Base-by-base conservation (phyloP, 352 stramenopile species). In the Globisporangium orthogonon region DNA sequence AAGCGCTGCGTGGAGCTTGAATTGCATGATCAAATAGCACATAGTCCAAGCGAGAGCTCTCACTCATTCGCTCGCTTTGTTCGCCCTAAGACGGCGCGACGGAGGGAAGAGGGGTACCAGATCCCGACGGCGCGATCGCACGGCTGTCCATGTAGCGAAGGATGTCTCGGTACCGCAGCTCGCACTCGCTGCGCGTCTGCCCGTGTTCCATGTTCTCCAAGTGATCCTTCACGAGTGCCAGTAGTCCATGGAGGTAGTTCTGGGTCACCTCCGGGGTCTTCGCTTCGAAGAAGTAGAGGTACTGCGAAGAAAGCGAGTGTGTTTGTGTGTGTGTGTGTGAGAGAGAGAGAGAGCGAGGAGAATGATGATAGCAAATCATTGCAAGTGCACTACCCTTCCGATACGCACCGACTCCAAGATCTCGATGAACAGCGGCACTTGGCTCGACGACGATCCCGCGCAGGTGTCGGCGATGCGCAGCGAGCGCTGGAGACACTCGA, bases 401-500 rank as follows among this genome's bases (percentile, higher is more conserved):
- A 23, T 23, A 76, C 74, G 48, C 73, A 92, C 83, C 50, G 76
- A 61, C 56, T 98, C 94, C 7, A 99, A 65, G 39, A 98, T 97
- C 62, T 99, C 95, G 6, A 99, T 86, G 73, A 99, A 99, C 11
- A 99, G 78, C 11, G 76, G 63, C 5, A 98, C 83, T 70, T 98
- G 94, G 6, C 73, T 76, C 7, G 85, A 78, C 17, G 89, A 86
- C 0, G 80, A 70, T 5, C 72, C 70, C 23, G 71, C 73, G 45
- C 85, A 97, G 0, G 83, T 77, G 70, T 99, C 94, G 0, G 94
- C 95, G 56, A 99, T 97, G 40, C 98, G 97, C 3, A 99, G 70
- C 13, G 91, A 89, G 6, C 95, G 78, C 74, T 99, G 96, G 14
- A 99, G 78, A 66, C 97, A 99, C 72, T 99, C 96, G 4, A 98